Conservation (phyloP, 2,329 filamentous ascomycete genomes). For the Didymosphaeria variabile region DNA sequence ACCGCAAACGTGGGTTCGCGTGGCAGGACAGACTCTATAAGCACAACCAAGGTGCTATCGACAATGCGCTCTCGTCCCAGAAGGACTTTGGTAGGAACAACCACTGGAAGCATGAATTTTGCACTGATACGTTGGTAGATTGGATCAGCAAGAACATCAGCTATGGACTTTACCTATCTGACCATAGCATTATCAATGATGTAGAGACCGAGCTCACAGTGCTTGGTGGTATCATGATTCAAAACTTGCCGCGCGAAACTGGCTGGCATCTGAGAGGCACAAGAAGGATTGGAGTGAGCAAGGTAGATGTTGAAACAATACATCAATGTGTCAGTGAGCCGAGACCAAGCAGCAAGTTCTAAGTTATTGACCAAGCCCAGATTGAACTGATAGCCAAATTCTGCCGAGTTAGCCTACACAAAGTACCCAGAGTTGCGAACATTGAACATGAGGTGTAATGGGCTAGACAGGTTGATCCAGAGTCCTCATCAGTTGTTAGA, state of each 20-base stretch:
- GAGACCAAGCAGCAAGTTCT: not conserved
- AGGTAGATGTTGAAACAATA: conserved; percentile 54
- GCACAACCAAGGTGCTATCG: conserved; percentile 55
- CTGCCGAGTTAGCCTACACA: conserved; percentile 36
- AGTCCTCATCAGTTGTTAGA: not conserved
- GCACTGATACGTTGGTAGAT: conserved; percentile 29
- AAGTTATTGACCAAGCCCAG: conserved; percentile 26
- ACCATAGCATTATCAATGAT: conserved; percentile 63
- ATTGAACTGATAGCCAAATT: conserved; percentile 44
- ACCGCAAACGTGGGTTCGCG: conserved; percentile 60
- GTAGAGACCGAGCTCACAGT: conserved; percentile 66
- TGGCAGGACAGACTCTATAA: conserved; percentile 68
- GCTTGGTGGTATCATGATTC: conserved; percentile 65
- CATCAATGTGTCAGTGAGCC: conserved; percentile 50
- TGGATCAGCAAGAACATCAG: conserved; percentile 66
- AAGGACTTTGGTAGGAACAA: conserved; percentile 54
- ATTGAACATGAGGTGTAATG: conserved; percentile 44
- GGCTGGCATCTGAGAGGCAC: conserved; percentile 65
- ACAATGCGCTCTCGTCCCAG: conserved; percentile 54
- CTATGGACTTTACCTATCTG: conserved; percentile 66
- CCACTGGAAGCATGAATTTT: not conserved
- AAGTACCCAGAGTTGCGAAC: conserved; percentile 42
- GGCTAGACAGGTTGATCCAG: not conserved
- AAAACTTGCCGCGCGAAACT: conserved; percentile 63
- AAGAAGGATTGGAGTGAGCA: conserved; percentile 58